Evolutionary conservation across 179 eudicot species (phyloP), one percentile per base, ranked within the genome.

Genomic region (Beta corolliflora): DNA sequence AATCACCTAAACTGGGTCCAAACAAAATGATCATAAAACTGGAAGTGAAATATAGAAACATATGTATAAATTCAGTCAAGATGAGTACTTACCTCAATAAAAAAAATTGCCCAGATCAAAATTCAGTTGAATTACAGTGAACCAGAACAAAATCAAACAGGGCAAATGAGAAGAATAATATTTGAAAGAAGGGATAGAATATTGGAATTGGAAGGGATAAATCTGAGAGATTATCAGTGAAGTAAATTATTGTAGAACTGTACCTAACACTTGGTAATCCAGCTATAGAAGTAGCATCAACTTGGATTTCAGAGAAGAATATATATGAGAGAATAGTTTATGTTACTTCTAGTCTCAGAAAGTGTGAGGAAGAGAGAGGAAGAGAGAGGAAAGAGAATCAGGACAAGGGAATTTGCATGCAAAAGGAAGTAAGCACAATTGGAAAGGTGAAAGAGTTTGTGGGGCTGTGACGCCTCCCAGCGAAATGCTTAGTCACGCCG

Each of bases 271-370:
- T 64, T 64, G 72, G 12, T 14, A 31, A 36, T 29, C 53, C 44
- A 14, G 80, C 16, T 10, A 36, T 50, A 70, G 73, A 16, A 70
- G 73, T 18, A 73, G 76, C 45, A 83, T 83, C 79, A 75, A 63
- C 83, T 67, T 83, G 74, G 83, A 79, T 29, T 59, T 83, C 80
- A 83, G 77, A 44, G 77, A 79, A 45, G 21, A 31, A 21, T 55
- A 44, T 21, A 68, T 5, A 56, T 5, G 23, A 58, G 70, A 45
- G 54, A 46, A 36, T 52, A 55, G 44, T 18, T 74, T 16, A 70
- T 66, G 25, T 53, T 53, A 5, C 23, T 23, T 4, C 13, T 65
- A 44, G 46, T 50, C 25, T 13, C 36, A 68, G 83, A 73, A 73
- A 80, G 64, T 16, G 71, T 5, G n/a, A n/a, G n/a, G n/a, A n/a